These are phyloP conservation scores for Pleurotus citrinopileatus DNA, from an alignment of 768 basidiomycete genomes.

Conservation along the genomic window DNA sequence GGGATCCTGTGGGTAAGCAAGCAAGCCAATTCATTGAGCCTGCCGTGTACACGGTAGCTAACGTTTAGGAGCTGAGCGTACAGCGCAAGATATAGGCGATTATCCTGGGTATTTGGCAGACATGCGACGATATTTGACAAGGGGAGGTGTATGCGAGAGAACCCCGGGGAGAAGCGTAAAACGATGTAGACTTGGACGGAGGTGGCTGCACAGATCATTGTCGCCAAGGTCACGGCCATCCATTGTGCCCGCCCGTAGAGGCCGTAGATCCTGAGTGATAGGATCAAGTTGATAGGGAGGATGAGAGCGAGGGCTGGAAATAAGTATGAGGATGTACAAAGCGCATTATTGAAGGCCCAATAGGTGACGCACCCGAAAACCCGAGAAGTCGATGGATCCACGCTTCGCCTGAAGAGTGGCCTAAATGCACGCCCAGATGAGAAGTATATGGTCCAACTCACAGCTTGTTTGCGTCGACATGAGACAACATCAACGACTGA, in stretches of 20 bases:
- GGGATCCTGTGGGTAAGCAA: not conserved
- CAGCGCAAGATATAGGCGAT: constrained; percentile 3
- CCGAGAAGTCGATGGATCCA: not conserved
- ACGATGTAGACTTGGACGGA: not conserved
- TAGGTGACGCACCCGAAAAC: not conserved
- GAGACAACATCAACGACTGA: too few relatives aligned
- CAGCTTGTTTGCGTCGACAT: too few relatives aligned
- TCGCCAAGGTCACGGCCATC: not conserved
- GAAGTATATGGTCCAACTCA: too few relatives aligned
- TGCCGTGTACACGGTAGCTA: too few relatives aligned
- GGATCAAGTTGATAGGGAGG: not conserved
- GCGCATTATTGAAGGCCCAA: not conserved
- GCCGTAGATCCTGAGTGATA: not conserved
- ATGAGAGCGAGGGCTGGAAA: not conserved
- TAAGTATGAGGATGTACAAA: not conserved
- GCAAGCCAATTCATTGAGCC: too few relatives aligned
- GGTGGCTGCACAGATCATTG: not conserved
- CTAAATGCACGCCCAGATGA: too few relatives aligned
- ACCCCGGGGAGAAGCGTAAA: not conserved
- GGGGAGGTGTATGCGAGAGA: not conserved
- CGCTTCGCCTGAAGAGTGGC: constrained; percentile 1
- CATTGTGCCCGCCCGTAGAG: not conserved
- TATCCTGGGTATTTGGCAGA: not conserved
- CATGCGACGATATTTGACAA: not conserved
- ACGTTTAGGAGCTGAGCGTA: not conserved